Conservation (phyloP, 1,284 basidiomycete genomes). For the Ceratobasidium papillatum region DNA sequence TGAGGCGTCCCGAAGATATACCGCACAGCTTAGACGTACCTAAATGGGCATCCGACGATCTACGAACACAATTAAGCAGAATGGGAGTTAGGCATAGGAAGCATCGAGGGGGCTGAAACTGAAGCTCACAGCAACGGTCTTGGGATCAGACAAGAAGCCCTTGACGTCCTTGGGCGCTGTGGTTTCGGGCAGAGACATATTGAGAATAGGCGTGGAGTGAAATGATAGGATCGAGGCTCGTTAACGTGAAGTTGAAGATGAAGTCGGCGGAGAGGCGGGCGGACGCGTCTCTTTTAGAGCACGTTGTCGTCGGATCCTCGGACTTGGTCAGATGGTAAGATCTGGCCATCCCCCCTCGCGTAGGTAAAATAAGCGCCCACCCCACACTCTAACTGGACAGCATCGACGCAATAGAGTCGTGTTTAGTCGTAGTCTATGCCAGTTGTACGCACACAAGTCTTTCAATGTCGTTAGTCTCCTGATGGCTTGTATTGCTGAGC, state of each 20-base stretch:
- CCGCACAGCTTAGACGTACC: conserved; percentile 55
- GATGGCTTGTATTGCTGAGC: neutral
- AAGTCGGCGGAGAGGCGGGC: neutral
- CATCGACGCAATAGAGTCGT: neutral
- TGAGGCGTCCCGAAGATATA: conserved; percentile 10
- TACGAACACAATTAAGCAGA: conserved; percentile 48
- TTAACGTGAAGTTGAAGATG: neutral
- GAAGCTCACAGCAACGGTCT: conserved; percentile 69
- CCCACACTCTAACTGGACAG: neutral
- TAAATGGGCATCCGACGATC: conserved; percentile 80
- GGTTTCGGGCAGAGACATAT: conserved; percentile 22
- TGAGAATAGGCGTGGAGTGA: neutral
- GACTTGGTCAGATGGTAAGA: conserved; percentile 15
- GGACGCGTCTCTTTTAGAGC: conserved; percentile 21
- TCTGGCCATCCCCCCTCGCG: neutral
- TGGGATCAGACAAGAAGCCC: conserved; percentile 70
- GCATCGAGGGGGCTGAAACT: neutral
- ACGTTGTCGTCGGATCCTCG: conserved; percentile 19
- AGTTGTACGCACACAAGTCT: neutral
- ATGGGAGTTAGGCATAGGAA: conserved; percentile 14
- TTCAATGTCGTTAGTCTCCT: neutral
- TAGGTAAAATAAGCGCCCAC: neutral
- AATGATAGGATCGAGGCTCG: neutral
- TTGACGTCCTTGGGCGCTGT: conserved; percentile 35
- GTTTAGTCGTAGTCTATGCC: neutral